Conservation (phyloP, 352 stramenopile species). For the Aphanomyces euteiches region DNA sequence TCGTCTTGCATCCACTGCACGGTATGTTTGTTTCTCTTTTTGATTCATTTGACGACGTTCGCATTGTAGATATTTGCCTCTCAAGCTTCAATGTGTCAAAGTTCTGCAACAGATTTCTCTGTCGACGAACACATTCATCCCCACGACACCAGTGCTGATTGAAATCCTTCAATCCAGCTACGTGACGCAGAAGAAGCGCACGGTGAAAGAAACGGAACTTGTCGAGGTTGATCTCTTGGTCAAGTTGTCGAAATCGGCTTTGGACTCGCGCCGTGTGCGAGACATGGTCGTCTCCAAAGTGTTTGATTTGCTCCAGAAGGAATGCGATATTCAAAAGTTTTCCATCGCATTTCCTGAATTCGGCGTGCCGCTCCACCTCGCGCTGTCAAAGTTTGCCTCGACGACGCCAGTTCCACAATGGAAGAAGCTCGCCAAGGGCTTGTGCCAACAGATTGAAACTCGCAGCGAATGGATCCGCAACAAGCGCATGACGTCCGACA, state of each 20-base stretch:
- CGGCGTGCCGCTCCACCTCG: constrained; percentile 80
- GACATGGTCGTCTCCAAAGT: constrained; percentile 88
- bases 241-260: constrained; percentile 88
- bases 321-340: constrained; percentile 95
- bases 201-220: constrained; percentile 42
- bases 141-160: constrained; percentile 90
- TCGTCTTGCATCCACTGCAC: constrained; percentile 69
- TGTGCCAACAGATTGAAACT: constrained; percentile 68
- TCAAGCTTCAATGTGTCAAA: constrained; percentile 96
- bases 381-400: constrained; percentile 88
- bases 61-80: constrained; percentile 64
- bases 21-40: constrained; percentile 35
- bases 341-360: constrained; percentile 95
- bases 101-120: constrained; percentile 95
- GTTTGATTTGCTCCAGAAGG: constrained; percentile 92
- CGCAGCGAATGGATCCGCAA: constrained; percentile 77
- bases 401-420: constrained; percentile 71
- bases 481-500: constrained; percentile 87
- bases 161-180: constrained; percentile 80
- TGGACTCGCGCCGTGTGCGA: constrained; percentile 83
- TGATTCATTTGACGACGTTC: constrained; percentile 34
- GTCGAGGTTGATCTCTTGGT: constrained; percentile 80
- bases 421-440: constrained; percentile 61
- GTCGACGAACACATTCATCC: constrained; percentile 93
- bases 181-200: constrained; percentile 31